A percentile compares a stretch with the other conserved stretches of the same genome.
Evolutionary conservation across 78 protist species (phyloP).

Genomic region (Dictyostelium firmibasis): DNA sequence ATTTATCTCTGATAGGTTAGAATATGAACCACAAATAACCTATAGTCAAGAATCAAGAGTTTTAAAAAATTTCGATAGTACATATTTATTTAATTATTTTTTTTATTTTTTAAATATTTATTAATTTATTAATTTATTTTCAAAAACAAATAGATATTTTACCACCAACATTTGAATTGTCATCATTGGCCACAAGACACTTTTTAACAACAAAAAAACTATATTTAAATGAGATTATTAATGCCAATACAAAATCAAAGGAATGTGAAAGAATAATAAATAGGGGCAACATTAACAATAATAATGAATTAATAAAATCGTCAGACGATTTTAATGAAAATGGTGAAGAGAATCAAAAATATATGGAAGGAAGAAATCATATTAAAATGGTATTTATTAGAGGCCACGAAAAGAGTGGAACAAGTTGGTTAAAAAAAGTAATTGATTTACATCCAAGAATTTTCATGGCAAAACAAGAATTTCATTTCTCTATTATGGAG

Average conservation of each 20-base stretch:
- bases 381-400: constrained; percentile 50
- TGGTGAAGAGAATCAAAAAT: constrained; percentile 5
- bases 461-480: constrained; percentile 27
- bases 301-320: not conserved
- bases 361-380: constrained; percentile 18
- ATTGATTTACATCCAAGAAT: constrained; percentile 57
- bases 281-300: not conserved
- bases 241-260: not conserved
- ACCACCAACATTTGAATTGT: constrained; percentile 24
- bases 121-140: not conserved
- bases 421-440: constrained; percentile 66
- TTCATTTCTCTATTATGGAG: constrained; percentile 56
- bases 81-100: not conserved
- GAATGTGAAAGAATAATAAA: not conserved
- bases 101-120: not conserved
- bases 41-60: constrained; percentile 66
- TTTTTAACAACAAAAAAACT: constrained; percentile 27
- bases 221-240: constrained; percentile 35
- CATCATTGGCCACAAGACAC: constrained; percentile 68
- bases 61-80: constrained; percentile 40
- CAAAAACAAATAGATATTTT: not conserved
- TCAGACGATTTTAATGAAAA: not conserved
- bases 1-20: constrained; percentile 23
- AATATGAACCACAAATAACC: constrained; percentile 18
- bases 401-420: constrained; percentile 72